phyloP scores from a whole-genome alignment of 108 stramenopile genomes.

The Cyclotella cryptica region DNA sequence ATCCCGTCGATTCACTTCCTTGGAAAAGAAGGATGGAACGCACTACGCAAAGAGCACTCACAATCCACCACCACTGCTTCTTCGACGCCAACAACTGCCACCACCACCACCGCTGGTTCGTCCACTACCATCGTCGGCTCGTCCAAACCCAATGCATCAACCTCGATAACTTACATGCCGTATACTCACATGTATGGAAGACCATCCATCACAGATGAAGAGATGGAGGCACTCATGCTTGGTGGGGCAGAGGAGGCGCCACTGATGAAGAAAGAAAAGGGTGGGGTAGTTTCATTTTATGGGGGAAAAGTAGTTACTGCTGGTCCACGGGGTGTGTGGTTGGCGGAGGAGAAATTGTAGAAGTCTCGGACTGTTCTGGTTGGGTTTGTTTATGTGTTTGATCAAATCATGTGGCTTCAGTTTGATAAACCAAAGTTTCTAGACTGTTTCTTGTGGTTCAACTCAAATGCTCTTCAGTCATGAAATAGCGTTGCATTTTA shows the following conservation, averaged over 20 bases:
- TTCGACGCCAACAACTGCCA: conserved; percentile 17
- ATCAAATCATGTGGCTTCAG: no score
- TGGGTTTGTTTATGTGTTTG: no score
- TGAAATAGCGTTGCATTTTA: no score
- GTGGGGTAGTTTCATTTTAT: conserved; percentile 22
- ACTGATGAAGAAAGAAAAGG: conserved; percentile 25
- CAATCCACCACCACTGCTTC: conserved; percentile 12
- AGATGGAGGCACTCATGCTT: conserved; percentile 89
- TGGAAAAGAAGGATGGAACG: conserved; percentile 89
- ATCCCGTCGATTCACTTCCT: conserved; percentile 91
- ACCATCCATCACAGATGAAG: conserved; percentile 83
- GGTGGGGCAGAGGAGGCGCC: conserved; percentile 86
- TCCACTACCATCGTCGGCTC: conserved; percentile 13
- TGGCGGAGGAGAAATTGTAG: conserved; percentile 19
- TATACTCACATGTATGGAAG: conserved; percentile 83
- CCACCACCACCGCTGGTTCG: neutral
- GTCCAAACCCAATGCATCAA: conserved; percentile 30
- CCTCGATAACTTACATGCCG: conserved; percentile 29
- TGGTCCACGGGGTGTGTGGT: conserved; percentile 50
- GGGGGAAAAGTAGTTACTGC: conserved; percentile 45
- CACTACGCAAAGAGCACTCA: conserved; percentile 20
- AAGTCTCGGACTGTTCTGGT: neutral
- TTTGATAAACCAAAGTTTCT: no score
- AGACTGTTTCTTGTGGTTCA: no score
- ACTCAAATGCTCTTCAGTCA: no score